Conservation (phyloP, 768 basidiomycete species). For the Podaxis sp. region DNA sequence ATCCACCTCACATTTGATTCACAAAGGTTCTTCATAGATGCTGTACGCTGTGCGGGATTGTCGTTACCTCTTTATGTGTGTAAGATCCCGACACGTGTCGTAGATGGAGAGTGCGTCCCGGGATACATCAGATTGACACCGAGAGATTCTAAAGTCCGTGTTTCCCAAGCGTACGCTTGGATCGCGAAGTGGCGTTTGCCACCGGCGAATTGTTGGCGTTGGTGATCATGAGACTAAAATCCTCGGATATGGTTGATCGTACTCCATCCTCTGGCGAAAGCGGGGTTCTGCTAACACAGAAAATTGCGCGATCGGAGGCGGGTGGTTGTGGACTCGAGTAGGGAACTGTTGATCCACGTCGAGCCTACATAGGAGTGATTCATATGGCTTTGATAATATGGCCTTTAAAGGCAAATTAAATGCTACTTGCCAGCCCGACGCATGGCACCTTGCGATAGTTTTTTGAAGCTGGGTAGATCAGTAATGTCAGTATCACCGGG, state of each 20-base stretch:
- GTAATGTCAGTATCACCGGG: too few relatives aligned
- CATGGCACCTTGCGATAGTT: background rate
- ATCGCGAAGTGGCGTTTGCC: background rate
- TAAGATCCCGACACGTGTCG: background rate
- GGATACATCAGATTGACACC: background rate
- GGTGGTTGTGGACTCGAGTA: slow-evolving; percentile 7
- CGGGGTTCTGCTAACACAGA: background rate
- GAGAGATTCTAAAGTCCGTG: background rate
- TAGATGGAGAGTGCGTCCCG: background rate
- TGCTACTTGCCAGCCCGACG: background rate
- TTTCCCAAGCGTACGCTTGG: background rate
- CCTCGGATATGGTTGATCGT: background rate
- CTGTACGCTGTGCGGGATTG: background rate
- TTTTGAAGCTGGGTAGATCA: background rate
- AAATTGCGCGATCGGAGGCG: background rate
- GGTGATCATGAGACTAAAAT: background rate
- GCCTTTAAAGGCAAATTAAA: background rate
- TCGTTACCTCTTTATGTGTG: background rate
- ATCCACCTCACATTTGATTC: background rate
- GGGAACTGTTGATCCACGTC: slow-evolving; percentile 5
- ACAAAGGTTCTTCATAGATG: background rate
- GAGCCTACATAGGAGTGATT: background rate
- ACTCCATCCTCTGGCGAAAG: background rate
- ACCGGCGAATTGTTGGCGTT: background rate
- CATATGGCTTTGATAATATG: background rate